phyloP scores from a whole-genome alignment of 164 flowering plant genomes.

The Magnolia kwangsiensis region DNA sequence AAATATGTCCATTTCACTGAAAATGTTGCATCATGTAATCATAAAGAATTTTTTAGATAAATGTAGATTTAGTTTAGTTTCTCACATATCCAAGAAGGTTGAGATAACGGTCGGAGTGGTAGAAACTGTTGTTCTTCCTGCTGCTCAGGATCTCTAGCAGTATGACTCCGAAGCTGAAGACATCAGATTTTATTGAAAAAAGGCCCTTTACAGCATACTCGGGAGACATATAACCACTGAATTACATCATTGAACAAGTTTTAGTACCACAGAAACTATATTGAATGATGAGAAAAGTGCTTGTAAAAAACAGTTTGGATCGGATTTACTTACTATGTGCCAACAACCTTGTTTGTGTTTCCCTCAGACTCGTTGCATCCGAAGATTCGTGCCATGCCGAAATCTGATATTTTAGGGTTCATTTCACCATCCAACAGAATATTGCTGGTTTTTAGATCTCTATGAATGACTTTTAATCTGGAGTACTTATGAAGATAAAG shows the following conservation, averaged over 20 bases:
- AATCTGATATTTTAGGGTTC: conserved; percentile 49
- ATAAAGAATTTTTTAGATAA: conserved; percentile 6
- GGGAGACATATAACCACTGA: conserved; percentile 58
- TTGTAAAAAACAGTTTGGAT: neutral
- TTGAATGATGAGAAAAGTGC: neutral
- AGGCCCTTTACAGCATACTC: conserved; percentile 48
- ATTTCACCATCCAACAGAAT: conserved; percentile 32
- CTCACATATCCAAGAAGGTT: neutral
- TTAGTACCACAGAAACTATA: neutral
- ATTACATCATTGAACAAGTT: neutral
- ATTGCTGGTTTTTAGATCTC: conserved; percentile 49
- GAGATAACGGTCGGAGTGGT: neutral
- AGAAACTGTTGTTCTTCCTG: conserved; percentile 19
- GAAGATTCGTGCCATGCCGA: conserved; percentile 42
- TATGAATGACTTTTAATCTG: conserved; percentile 33
- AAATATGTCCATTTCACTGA: neutral
- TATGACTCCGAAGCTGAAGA: conserved; percentile 52
- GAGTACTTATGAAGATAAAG: conserved; percentile 49
- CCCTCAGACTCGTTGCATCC: conserved; percentile 25
- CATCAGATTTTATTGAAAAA: conserved; percentile 50
- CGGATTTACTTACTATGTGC: conserved; percentile 37
- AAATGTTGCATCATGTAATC: neutral
- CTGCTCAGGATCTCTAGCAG: conserved; percentile 48
- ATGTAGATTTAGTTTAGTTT: neutral
- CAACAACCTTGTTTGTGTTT: conserved; percentile 28